Base-by-base conservation (phyloP, 2,329 filamentous ascomycete species). In the Furcasterigmium furcatum region DNA sequence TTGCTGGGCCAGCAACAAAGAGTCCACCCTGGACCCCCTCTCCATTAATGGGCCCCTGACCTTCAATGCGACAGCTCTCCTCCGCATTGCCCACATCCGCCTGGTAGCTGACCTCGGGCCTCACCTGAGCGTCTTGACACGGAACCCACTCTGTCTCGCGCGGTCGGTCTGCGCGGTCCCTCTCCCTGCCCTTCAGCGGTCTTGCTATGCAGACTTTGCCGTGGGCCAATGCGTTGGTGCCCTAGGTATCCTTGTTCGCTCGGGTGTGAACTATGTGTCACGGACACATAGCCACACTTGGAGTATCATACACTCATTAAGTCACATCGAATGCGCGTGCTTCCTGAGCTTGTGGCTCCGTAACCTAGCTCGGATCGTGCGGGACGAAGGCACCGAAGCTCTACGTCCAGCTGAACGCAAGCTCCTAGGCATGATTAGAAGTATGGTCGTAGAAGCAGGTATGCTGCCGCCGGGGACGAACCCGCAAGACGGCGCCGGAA, bases 301-400 rank as follows among this genome's bases (percentile, higher is more conserved):
- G 76, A 73, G 70, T 25, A 73, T 78, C 29, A 73, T 78, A 51
- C 75, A 79, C 52, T 74, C 74, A 1, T 61, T 79, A 9, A 77
- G 73, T 57, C 74, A 71, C 47, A 56, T 78, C 16, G 74, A 77
- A 51, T 79, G 75, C 44, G 74, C 75, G 2, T 54, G 74, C 2
- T 51, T 74, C 8, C 57, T 74, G 2, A 67, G 61, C 43, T 66
- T 71, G 46, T 75, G 71, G 72, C 59, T 67, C 3, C 55, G 48
- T 12, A 51, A 45, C 29, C 42, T 58, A 10, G 53, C 48, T 16
- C n/a, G 21, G 9, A 35, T 52, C 9, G 48, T 54, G 13, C 12
- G 8, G 14, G 12, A 16, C 12, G 16, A 4, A 7, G 51, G 52
- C 4, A 27, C 38, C 16, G 45, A 18, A 3, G 41, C 18, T 7